phyloP scores from a whole-genome alignment of 768 basidiomycete species.

The Hygrophorus pudorinus region DNA sequence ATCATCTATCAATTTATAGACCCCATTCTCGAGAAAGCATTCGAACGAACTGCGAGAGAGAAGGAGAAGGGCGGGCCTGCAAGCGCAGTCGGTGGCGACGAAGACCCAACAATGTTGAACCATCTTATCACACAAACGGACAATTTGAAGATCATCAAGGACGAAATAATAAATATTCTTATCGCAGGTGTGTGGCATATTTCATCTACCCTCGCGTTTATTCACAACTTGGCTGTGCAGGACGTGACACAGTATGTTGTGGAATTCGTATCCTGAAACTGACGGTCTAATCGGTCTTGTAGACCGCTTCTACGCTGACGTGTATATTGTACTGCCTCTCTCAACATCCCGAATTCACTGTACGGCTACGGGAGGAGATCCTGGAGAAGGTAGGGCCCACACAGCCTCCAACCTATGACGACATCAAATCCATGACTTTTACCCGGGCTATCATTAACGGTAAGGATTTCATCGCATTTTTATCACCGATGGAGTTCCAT shows the following conservation, averaged over 20 bases:
- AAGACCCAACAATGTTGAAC: constrained; percentile 43
- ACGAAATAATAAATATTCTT: constrained; percentile 30
- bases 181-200: constrained; percentile 20
- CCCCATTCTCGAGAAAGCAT: constrained; percentile 29
- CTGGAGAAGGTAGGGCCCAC: constrained; percentile 37
- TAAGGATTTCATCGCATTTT: constrained; percentile 16
- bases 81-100: constrained; percentile 19
- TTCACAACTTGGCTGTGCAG: neutral
- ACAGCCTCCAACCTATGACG: constrained; percentile 41
- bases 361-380: constrained; percentile 47
- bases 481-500: too few relatives aligned
- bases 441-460: constrained; percentile 58
- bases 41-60: neutral
- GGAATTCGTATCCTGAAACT: too few relatives aligned
- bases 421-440: constrained; percentile 54
- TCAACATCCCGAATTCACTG: constrained; percentile 35
- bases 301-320: constrained; percentile 28
- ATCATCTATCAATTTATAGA: constrained; percentile 43
- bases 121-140: constrained; percentile 41
- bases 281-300: too few relatives aligned
- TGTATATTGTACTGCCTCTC: constrained; percentile 38
- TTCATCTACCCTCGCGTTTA: neutral
- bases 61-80: constrained; percentile 16
- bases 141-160: constrained; percentile 23
- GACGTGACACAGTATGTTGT: too few relatives aligned